Evolutionary conservation across 176 grass and related monocot genomes (phyloP).

Genomic region (Carex scoparia): DNA sequence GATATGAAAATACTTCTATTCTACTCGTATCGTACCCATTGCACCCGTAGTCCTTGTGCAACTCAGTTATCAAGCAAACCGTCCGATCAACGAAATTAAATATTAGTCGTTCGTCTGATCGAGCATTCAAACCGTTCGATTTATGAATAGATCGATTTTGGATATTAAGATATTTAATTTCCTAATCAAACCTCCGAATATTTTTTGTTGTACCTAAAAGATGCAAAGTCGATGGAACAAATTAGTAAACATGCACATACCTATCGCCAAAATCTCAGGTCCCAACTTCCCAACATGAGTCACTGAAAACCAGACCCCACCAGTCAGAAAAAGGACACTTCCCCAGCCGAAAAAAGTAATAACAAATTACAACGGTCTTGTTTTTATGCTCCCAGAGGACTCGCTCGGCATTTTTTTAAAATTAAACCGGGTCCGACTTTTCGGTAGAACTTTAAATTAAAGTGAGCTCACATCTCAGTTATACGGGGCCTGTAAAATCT

Average conservation of each 20-base stretch:
- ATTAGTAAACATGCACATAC: no score
- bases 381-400: not conserved
- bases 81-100: no score
- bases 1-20: no score
- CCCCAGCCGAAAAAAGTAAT: not conserved
- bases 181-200: no score
- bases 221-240: no score
- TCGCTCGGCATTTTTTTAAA: not conserved
- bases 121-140: not conserved
- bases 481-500: not conserved
- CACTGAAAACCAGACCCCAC: not conserved
- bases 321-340: not conserved
- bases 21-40: no score
- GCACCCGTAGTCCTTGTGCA: no score
- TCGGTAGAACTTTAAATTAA: not conserved
- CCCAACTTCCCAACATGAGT: not conserved
- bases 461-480: not conserved
- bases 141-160: not conserved
- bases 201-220: no score
- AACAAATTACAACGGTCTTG: constrained; percentile 13
- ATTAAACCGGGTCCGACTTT: not conserved
- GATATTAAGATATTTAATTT: not conserved
- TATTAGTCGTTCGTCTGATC: not conserved
- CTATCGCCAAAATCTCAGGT: no score
- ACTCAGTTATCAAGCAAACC: no score